Base-by-base conservation (phyloP, 1,284 basidiomycete genomes). In the Boletellus sp. region DNA sequence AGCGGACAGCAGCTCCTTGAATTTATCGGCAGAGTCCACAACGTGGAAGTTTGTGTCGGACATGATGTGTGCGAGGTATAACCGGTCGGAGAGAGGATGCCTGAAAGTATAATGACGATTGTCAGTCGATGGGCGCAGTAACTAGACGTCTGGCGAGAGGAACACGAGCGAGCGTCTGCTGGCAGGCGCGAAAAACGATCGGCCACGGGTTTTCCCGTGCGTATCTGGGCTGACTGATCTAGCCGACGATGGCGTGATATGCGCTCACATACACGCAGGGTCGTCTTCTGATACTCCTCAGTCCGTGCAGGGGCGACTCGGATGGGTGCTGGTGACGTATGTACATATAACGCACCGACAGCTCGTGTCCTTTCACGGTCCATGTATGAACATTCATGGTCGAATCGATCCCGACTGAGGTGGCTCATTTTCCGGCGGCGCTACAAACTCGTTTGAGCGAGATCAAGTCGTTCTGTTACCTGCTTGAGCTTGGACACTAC, bases 1-100 rank as follows among this genome's bases (percentile, higher is more conserved):
- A 36, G 71, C 65, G 1, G 84, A 86, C 44, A 97, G 82, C 8
- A 91, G 69, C 15, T 73, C 66, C 67, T 92, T 84, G 72, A 97
- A 91, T 53, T 92, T 81, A 15, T 80, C 71, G 0, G 89, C 71
- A 6, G 87, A 87, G 24, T 73, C 67, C 47, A 95, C 76, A 28
- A 74, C 67, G 66, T 79, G 58, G 52, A 81, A 66, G 65, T 89
- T 89, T 32, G 13, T 57, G 39, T 1, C 58, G 55, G 59, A 56
- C 65, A 61, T 68, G 40, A 21, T 32, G 44, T 22, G 16, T 36
- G 21, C 30, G 26, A 15, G 35, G 35, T 7, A 13, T 28, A n/a
- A 36, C 16, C 13, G 24, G 22, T 1, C 8, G 11, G 32, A 54
- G 11, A 8, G 7, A 16, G 21, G 21, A 11, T 4, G n/a, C 21